Percentiles rank a stretch among this genome's conserved stretches.
These are phyloP conservation scores for Hyaloscypha bicolor DNA, from an alignment of 495 filamentous ascomycete genomes.

Conservation along the genomic window DNA sequence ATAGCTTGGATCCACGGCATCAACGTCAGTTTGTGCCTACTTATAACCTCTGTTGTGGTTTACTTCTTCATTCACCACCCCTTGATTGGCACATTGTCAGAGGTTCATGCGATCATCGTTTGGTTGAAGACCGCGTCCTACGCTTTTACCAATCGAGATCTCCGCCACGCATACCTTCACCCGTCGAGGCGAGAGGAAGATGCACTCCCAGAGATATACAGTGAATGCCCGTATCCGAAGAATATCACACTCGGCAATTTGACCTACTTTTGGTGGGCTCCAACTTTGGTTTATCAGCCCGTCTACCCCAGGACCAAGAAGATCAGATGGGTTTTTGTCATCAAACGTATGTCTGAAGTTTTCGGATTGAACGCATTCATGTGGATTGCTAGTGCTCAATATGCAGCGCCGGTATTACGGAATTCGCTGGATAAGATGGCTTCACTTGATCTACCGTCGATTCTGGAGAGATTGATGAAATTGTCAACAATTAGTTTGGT, in stretches of 20 bases:
- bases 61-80: constrained; percentile 92
- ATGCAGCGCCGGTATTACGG: constrained; percentile 82
- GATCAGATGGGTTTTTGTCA: constrained; percentile 84
- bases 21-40: constrained; percentile 81
- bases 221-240: constrained; percentile 79
- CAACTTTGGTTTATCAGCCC: constrained; percentile 94
- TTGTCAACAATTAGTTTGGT: constrained; percentile 89
- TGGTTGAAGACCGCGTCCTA: constrained; percentile 96
- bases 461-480: constrained; percentile 90
- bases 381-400: constrained; percentile 91
- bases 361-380: constrained; percentile 78
- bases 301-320: constrained; percentile 81
- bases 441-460: constrained; percentile 75
- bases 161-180: constrained; percentile 83
- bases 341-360: constrained; percentile 78
- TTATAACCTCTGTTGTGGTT: constrained; percentile 79
- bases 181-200: constrained; percentile 58
- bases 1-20: constrained; percentile 77
- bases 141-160: constrained; percentile 93
- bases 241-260: constrained; percentile 90
- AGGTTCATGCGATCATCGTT: constrained; percentile 91
- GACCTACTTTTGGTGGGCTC: constrained; percentile 95
- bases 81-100: constrained; percentile 85
- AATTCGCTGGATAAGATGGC: constrained; percentile 89
- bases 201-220: constrained; percentile 77